Conservation (phyloP, 2,329 filamentous ascomycete species). For the Claviceps digitariae region DNA sequence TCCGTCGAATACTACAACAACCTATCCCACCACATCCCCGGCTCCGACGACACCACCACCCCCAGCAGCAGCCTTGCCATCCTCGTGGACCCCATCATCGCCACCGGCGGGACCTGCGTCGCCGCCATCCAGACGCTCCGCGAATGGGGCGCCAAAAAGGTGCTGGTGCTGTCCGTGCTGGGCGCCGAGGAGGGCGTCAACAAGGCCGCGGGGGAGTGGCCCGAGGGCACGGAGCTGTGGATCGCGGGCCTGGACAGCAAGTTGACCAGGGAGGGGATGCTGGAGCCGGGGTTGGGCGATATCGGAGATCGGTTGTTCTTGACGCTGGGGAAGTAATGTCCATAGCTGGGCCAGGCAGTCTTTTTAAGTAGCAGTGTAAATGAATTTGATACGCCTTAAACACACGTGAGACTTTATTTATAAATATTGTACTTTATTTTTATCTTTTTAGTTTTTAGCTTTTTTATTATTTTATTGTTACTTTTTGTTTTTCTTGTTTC, state of each 20-base stretch:
- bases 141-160: conserved; percentile 80
- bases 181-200: conserved; percentile 58
- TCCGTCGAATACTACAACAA: conserved; percentile 98
- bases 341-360: neutral
- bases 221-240: conserved; percentile 66
- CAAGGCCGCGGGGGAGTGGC: conserved; percentile 64
- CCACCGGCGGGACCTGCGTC: conserved; percentile 78
- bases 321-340: conserved; percentile 32
- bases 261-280: conserved; percentile 72
- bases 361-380: too few species aligned
- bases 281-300: conserved; percentile 80
- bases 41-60: conserved; percentile 16
- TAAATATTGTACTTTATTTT: too few species aligned
- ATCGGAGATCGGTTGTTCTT: conserved; percentile 82
- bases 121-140: conserved; percentile 80
- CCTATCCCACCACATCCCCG: conserved; percentile 57
- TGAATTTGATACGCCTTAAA: too few species aligned
- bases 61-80: conserved; percentile 49
- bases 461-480: too few species aligned
- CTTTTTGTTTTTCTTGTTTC: too few species aligned
- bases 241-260: conserved; percentile 64
- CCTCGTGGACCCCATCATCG: conserved; percentile 83
- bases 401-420: too few species aligned
- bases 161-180: conserved; percentile 65
- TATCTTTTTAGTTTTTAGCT: too few species aligned